Evolutionary conservation across 2,329 filamentous ascomycete genomes (phyloP), one percentile per base, ranked within the genome.

Genomic region (Penicillium sp.): DNA sequence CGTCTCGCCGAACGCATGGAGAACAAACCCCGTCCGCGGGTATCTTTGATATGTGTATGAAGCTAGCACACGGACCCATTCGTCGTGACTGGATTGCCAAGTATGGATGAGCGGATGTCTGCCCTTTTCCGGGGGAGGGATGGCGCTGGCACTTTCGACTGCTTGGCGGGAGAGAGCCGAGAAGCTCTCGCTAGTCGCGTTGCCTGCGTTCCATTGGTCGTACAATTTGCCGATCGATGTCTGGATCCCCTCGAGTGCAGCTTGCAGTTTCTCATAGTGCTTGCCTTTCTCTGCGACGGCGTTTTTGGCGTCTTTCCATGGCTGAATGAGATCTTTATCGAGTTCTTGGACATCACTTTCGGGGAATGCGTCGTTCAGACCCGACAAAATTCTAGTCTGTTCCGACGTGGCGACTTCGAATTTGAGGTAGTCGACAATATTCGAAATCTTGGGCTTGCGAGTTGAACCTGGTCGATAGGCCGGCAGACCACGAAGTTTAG

Each of bases 391-490:
- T 1, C 56, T 55, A 4, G 70, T 38, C 3, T 62, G 68, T 40
- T 73, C 68, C 0, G 55, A 54, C 9, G 59, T 54, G 7, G 76
- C 74, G 7, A 79, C 71, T 1, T 67, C 54, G 44, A 79, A 79
- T 36, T 71, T 74, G 10, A 80, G 63, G 50, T 72, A 73, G 48
- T 80, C 78, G 16, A 78, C 69, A 34, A 80, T 72, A 41, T 78
- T 76, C 2, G 58, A 46, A 6, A 11, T 5, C n/a, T 72, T 70
- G 38, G 56, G 48, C 27, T 54, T 57, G 9, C 61, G 48, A 9
- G 50, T 49, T 16, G 53, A 32, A 21, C 69, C 60, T 21, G 16
- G 16, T 34, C 72, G 75, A 53, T 78, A 78, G 1, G 76, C 75
- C 1, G 76, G 76, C 7, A 63, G 55, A 3, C 50, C 45, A 14